These are phyloP conservation scores for Sporothrix protearum DNA, from an alignment of 2,329 filamentous ascomycete species.

Conservation along the genomic window DNA sequence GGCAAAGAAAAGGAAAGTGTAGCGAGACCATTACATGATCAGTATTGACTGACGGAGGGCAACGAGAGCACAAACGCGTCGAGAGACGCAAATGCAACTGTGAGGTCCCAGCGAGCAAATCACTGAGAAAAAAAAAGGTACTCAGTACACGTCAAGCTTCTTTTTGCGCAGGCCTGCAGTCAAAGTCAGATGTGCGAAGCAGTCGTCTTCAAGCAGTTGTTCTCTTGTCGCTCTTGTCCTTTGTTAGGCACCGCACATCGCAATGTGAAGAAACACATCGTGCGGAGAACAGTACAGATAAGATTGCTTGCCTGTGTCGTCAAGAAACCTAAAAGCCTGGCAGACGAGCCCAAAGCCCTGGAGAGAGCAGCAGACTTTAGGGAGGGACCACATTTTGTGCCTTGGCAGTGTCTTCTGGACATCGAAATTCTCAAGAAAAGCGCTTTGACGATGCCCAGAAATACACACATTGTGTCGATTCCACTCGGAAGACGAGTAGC, in stretches of 20 bases:
- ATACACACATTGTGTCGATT: background rate
- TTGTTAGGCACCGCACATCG: background rate
- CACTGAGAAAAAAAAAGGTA: background rate
- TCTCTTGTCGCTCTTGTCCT: background rate
- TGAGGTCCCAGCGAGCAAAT: background rate
- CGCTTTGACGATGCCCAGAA: background rate
- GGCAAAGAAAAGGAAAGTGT: background rate
- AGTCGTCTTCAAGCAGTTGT: background rate
- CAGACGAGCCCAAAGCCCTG: background rate
- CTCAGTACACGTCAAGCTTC: too few species aligned
- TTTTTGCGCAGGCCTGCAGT: background rate
- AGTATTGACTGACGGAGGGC: background rate
- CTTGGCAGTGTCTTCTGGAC: background rate
- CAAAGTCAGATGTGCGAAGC: background rate
- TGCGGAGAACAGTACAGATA: slow-evolving; percentile 14
- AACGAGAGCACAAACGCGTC: background rate
- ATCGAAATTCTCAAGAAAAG: background rate
- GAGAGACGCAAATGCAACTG: background rate
- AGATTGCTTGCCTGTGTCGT: slow-evolving; percentile 18
- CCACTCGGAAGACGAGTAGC: background rate
- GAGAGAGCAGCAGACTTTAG: background rate
- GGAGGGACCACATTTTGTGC: background rate
- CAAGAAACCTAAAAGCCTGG: slow-evolving; percentile 3
- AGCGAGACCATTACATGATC: slow-evolving; percentile 1
- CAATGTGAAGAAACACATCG: slow-evolving; percentile 17